Evolutionary conservation across 2,329 filamentous ascomycete species (phyloP).

Genomic region (Monascus ruber): DNA sequence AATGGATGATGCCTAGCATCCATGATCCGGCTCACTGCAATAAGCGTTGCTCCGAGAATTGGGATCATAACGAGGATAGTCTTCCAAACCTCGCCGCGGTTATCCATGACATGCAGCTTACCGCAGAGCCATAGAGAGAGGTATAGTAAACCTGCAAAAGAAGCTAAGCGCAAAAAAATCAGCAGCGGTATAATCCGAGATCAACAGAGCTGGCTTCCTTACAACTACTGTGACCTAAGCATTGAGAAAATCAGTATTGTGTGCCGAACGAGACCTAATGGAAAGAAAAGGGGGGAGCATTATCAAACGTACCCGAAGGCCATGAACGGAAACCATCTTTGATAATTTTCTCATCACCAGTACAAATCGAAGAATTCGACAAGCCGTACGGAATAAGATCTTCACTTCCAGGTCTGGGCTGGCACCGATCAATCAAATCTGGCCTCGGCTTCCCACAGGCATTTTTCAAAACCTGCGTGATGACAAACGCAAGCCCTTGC

Average conservation of each 20-base stretch:
- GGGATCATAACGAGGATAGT: constrained; percentile 44
- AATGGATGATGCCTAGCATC: constrained; percentile 52
- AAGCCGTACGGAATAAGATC: constrained; percentile 31
- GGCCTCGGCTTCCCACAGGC: constrained; percentile 49
- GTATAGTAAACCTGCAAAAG: constrained; percentile 49
- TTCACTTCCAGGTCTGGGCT: constrained; percentile 23
- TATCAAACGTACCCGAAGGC: constrained; percentile 36
- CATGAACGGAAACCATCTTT: constrained; percentile 51
- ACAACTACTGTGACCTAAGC: constrained; percentile 40
- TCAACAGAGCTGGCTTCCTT: constrained; percentile 8
- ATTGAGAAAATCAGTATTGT: constrained; percentile 4
- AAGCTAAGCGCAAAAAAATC: constrained; percentile 27
- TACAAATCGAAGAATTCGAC: constrained; percentile 41
- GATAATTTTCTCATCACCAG: constrained; percentile 38
- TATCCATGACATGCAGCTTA: constrained; percentile 49
- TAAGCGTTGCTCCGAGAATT: constrained; percentile 41
- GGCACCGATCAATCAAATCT: constrained; percentile 47
- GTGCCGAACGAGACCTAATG: background rate
- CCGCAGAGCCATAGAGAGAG: constrained; percentile 49
- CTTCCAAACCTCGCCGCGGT: constrained; percentile 51
- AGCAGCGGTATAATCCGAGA: constrained; percentile 1
- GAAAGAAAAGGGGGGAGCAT: background rate
- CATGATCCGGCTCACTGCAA: constrained; percentile 50
- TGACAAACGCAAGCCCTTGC: constrained; percentile 44
- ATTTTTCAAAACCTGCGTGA: constrained; percentile 48